Evolutionary conservation across 2,329 filamentous ascomycete genomes (phyloP), one percentile per base, ranked within the genome.

Genomic region (Phialophora chinensis): DNA sequence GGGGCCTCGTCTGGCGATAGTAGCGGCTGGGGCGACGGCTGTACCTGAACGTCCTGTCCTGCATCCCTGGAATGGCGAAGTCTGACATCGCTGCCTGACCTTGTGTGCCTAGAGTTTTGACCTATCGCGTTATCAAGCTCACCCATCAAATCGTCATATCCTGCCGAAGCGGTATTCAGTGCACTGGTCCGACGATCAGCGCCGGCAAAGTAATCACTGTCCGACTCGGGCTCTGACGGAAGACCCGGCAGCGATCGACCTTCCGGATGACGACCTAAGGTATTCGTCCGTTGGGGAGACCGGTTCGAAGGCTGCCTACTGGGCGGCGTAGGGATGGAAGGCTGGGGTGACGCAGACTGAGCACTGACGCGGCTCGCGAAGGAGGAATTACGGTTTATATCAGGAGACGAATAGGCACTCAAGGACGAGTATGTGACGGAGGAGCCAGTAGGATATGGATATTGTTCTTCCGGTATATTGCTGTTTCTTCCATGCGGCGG

Each of bases 221-320:
- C 66, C 52, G 73, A 73, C 25, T 83, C 81, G 2, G 79, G 79
- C 33, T 84, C 83, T 47, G 79, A 72, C 1, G 86, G 86, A 10
- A 84, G 83, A 0, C 85, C 85, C 1, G 87, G 87, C n/a, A 88
- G 78, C 38, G 87, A 86, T 27, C 87, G 80, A 8, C 84, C 76
- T 56, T 85, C 83, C 7, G 84, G 86, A 74, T 88, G 86, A 62
- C 85, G 82, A 25, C 81, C 83, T 7, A 84, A 72, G 0, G 85
- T 86, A 69, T 84, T 81, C 1, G 80, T 82, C 69, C 84, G 79
- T 63, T 83, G 80, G 17, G 83, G 83, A 1, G 81, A 82, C 67
- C 84, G 78, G 29, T 80, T 80, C 1, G 82, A 80, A 31, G 78
- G 79, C n/a, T 84, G 83, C 44, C 84, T 82, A 52, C 81, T 80